phyloP scores from a whole-genome alignment of 192 early-diverging fungal species.

The Coemansia sp. region DNA sequence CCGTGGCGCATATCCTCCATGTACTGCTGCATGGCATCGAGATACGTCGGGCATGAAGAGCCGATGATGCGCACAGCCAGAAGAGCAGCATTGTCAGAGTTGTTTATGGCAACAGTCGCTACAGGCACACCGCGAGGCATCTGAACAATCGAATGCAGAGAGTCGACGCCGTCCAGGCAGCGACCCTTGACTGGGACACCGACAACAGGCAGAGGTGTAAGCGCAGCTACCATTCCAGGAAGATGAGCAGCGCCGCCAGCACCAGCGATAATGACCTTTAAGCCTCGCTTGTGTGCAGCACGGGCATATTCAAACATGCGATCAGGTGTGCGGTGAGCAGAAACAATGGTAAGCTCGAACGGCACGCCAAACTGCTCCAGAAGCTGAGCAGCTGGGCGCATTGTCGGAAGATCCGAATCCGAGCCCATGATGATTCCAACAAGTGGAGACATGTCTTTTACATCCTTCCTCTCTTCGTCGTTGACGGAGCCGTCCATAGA shows the following conservation, averaged over 20 bases:
- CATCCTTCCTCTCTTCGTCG: slow-evolving; percentile 33
- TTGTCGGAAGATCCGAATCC: slow-evolving; percentile 94
- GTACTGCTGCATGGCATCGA: slow-evolving; percentile 78
- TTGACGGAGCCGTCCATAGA: slow-evolving; percentile 30
- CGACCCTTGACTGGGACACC: slow-evolving; percentile 95
- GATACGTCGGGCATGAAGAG: slow-evolving; percentile 71
- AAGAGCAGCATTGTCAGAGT: slow-evolving; percentile 94
- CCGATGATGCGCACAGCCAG: slow-evolving; percentile 92
- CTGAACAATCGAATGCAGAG: slow-evolving; percentile 96
- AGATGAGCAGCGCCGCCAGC: slow-evolving; percentile 98
- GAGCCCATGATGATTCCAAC: slow-evolving; percentile 99
- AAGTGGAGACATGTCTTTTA: slow-evolving; percentile 61
- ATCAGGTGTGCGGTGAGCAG: slow-evolving; percentile 93
- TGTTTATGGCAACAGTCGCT: slow-evolving; percentile 98
- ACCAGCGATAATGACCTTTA: slow-evolving; percentile 97
- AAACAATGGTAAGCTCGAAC: slow-evolving; percentile 96
- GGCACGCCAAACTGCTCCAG: slow-evolving; percentile 88
- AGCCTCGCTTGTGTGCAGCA: slow-evolving; percentile 81
- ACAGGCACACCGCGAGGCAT: slow-evolving; percentile 99
- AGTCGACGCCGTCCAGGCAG: slow-evolving; percentile 94
- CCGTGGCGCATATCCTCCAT: slow-evolving; percentile 80
- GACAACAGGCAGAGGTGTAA: slow-evolving; percentile 96
- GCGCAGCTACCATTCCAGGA: slow-evolving; percentile 98
- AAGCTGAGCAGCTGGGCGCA: slow-evolving; percentile 89
- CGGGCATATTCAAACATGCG: slow-evolving; percentile 93